Evolutionary conservation across 805 yeast genomes (phyloP), one percentile per base, ranked within the genome.

Genomic region (Pichia insulana): DNA sequence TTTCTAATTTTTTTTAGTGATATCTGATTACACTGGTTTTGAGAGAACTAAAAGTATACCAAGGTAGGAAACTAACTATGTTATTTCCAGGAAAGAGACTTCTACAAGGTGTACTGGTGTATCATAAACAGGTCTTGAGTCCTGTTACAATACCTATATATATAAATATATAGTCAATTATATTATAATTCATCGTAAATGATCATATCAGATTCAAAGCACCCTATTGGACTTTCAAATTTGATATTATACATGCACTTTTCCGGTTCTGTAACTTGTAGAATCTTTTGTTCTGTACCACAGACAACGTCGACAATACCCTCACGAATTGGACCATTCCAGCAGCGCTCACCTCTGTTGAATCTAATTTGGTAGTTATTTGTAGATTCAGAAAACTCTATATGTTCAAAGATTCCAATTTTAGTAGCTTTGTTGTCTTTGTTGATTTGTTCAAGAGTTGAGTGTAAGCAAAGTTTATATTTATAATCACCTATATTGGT

Each of bases 251-350:
- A 92, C 47, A 74, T 80, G 63, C 98, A 92, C 58, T 82, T 86
- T 50, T 89, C 94, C 2, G 92, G 90, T 62, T 92, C 98, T 34
- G 80, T 68, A 9, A 90, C 95, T 3, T 76, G 59, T n/a, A 81
- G 43, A 19, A 87, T 59, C 43, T 70, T 66, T 37, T 72, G 65
- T 3, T 65, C 61, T 2, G 69, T 62, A 0, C 94, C 94, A 63
- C 98, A 92, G 15, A 67, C 65, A 42, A 89, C 56, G 18, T 67
- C 66, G 2, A 85, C 80, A 9, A 59, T 63, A 1, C 86, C 89
- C 28, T 81, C 73, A 59, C 98, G 76, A 25, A 66, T 59, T 5
- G 97, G 97, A 0, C 98, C 98, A 58, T 88, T 85, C 96, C 97
- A 90, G 62, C 98, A 92, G 55, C 70, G 74, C 34, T 78, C 79